Percentiles rank a stretch among this genome's conserved stretches.
phyloP scores from a whole-genome alignment of 2,329 filamentous ascomycete species.

The Paecilomyces fulvus region DNA sequence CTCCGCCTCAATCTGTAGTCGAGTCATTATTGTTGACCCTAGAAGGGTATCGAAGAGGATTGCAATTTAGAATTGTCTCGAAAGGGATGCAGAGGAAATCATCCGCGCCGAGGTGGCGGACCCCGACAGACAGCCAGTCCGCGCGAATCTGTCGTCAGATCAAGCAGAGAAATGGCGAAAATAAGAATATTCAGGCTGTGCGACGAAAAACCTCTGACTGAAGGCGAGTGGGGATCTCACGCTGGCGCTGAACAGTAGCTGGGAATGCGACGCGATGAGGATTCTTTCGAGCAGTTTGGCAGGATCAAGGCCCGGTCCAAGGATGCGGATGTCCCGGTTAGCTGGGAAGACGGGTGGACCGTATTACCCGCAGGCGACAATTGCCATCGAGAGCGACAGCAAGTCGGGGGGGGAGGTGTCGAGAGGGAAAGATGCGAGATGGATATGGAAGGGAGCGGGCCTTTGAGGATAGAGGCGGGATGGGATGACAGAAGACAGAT shows the following conservation, averaged over 20 bases:
- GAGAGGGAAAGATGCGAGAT: neutral
- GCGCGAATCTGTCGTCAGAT: constrained; percentile 5
- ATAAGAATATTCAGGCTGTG: neutral
- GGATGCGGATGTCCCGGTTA: neutral
- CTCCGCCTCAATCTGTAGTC: constrained; percentile 26
- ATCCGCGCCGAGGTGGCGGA: constrained; percentile 20
- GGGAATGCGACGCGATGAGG: neutral
- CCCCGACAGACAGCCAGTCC: constrained; percentile 15
- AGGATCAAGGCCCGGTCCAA: neutral
- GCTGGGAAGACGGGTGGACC: neutral
- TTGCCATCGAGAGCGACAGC: neutral
- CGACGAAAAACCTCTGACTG: neutral
- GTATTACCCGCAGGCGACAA: neutral
- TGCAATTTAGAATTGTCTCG: constrained; percentile 4
- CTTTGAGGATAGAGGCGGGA: neutral
- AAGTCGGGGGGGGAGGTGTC: neutral
- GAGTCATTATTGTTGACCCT: constrained; percentile 26
- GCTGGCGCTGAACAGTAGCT: neutral
- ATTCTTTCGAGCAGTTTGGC: neutral
- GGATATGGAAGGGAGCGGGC: neutral
- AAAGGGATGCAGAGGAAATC: constrained; percentile 11
- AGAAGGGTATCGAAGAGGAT: constrained; percentile 17
- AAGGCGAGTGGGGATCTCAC: neutral
- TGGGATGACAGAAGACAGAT: neutral
- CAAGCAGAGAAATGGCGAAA: neutral